phyloP scores from a whole-genome alignment of 2,329 filamentous ascomycete genomes.

The Parasarocladium wereldwijsianum region DNA sequence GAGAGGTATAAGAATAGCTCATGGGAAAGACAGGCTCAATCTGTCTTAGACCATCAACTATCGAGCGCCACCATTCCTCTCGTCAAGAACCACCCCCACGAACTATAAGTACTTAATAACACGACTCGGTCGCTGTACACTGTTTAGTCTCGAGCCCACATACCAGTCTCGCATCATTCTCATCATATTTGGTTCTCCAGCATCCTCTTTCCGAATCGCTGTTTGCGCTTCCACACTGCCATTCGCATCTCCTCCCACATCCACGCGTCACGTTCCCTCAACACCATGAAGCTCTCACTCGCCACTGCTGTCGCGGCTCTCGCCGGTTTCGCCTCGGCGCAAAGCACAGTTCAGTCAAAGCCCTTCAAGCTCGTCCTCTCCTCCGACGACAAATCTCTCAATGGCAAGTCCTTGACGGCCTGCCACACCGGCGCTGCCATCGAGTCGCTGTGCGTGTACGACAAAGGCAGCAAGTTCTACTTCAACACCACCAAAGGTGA shows the following conservation, averaged over 20 bases:
- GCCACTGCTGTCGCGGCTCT: conserved; percentile 4
- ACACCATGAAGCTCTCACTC: conserved; percentile 7
- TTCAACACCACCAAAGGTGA: conserved; percentile 9
- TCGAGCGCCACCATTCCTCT: no score
- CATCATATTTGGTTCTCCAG: no score
- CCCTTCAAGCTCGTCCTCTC: conserved; percentile 10
- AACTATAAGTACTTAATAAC: no score
- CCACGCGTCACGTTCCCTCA: neutral
- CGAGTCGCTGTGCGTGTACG: conserved; percentile 8
- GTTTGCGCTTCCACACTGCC: no score
- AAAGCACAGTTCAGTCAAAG: conserved; percentile 8
- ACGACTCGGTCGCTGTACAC: no score
- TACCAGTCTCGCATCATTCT: no score
- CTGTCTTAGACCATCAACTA: no score
- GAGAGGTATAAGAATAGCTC: no score
- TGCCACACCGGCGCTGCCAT: conserved; percentile 11
- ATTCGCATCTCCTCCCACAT: neutral
- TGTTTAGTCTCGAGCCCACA: no score
- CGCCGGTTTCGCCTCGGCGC: conserved; percentile 5
- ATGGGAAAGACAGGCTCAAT: no score
- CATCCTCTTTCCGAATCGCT: no score
- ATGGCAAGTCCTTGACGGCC: conserved; percentile 7
- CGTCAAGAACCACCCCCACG: no score
- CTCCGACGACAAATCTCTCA: conserved; percentile 7
- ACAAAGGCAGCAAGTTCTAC: conserved; percentile 4